A percentile compares a stretch with the other conserved stretches of the same genome.
These are phyloP conservation scores for Moricandia arvensis DNA, from an alignment of 345 rosid species.

Conservation along the genomic window DNA sequence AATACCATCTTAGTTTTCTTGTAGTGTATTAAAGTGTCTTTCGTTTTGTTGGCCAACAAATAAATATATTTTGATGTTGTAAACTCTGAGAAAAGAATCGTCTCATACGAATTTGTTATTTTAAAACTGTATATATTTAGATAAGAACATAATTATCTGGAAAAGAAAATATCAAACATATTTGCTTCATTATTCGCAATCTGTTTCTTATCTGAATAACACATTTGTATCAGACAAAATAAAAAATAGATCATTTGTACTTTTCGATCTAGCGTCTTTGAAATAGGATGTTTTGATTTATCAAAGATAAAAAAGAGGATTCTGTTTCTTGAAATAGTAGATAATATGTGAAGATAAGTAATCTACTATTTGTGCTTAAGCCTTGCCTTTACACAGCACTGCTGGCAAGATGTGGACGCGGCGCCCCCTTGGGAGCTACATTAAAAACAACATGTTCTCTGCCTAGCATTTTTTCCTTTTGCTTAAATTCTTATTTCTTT, in stretches of 20 bases:
- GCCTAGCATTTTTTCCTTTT: neutral
- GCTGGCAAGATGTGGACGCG: slow-evolving; percentile 30
- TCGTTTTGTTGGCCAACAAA: neutral
- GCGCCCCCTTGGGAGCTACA: slow-evolving; percentile 21
- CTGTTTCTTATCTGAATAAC: too few species aligned
- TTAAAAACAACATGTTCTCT: slow-evolving; percentile 6
- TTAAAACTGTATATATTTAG: too few species aligned
- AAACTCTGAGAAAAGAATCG: too few species aligned
- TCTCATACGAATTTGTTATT: too few species aligned
- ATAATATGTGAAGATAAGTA: slow-evolving; percentile 11
- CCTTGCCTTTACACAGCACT: slow-evolving; percentile 18
- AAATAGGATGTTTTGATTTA: neutral
- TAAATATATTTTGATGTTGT: neutral
- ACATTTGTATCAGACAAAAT: neutral
- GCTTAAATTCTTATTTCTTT: neutral
- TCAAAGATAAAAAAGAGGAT: neutral
- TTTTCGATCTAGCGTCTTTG: neutral
- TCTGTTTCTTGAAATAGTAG: too few species aligned
- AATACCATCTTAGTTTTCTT: neutral
- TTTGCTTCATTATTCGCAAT: too few species aligned
- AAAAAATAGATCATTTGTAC: too few species aligned
- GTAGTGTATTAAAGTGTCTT: neutral
- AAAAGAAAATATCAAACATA: too few species aligned
- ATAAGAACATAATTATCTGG: too few species aligned
- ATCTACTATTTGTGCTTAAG: slow-evolving; percentile 1